Evolutionary conservation across 768 basidiomycete genomes (phyloP).

Genomic region (Macrocybe gigantea): DNA sequence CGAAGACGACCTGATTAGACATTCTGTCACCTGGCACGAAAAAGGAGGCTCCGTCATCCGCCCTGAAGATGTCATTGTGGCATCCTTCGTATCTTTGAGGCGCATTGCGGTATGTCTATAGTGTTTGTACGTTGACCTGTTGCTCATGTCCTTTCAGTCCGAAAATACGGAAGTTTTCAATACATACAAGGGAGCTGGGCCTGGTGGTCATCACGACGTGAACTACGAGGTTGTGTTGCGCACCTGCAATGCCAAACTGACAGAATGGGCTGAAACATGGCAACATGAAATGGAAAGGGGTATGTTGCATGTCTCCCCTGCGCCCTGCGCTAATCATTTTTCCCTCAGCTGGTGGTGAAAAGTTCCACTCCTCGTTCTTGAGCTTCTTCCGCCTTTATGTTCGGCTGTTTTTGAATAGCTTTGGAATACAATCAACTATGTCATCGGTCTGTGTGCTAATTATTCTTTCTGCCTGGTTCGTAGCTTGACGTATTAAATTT

Average conservation of each 20-base stretch:
- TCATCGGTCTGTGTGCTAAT: constrained; percentile 36
- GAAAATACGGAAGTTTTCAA: constrained; percentile 75
- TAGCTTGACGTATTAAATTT: constrained; percentile 41
- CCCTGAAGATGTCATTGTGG: constrained; percentile 77
- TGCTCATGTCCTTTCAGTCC: constrained; percentile 35
- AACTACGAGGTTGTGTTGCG: constrained; percentile 70
- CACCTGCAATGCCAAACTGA: constrained; percentile 67
- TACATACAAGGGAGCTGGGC: constrained; percentile 36
- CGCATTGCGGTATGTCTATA: constrained; percentile 61
- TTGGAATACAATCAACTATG: constrained; percentile 66
- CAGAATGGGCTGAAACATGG: constrained; percentile 71
- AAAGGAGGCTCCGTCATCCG: constrained; percentile 46
- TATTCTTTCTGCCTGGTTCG: constrained; percentile 2
- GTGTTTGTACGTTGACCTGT: constrained; percentile 1
- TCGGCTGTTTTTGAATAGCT: constrained; percentile 78
- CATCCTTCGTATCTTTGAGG: constrained; percentile 72
- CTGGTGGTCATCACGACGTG: constrained; percentile 49
- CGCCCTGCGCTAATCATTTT: constrained; percentile 6
- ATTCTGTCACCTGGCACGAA: constrained; percentile 68
- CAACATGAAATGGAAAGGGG: constrained; percentile 67
- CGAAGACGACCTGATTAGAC: constrained; percentile 74
- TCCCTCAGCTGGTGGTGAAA: constrained; percentile 57
- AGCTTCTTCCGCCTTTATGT: constrained; percentile 74
- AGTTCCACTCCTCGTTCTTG: constrained; percentile 73
- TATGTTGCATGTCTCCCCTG: constrained; percentile 18